Evolutionary conservation across 306 rosid genomes (phyloP), one percentile per base, ranked within the genome.

Genomic region (Rubus parviflorus): DNA sequence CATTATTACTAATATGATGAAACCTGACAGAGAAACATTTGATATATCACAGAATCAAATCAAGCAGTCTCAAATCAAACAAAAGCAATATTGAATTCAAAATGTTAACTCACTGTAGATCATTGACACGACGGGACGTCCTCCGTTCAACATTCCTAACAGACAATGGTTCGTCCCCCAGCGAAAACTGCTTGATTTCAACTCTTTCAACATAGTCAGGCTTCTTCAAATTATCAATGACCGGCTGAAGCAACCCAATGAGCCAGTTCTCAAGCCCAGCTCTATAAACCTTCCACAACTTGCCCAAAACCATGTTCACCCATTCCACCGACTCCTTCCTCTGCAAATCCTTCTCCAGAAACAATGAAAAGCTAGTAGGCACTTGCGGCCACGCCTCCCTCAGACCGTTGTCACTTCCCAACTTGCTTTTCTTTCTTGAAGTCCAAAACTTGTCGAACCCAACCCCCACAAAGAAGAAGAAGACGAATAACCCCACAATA

Each of bases 271-370:
- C 99, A 56, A 96, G 40, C 51, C 89, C 98, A 65, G 83, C 88
- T 84, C 96, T 85, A 73, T 96, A 96, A 35, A 89, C 99, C 83
- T 96, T 96, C 99, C 99, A 96, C 38, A 96, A 75, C 88, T 96
- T 96, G 22, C 92, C 99, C 72, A 96, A 43, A 73, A 96, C 99
- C 99, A 96, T 96, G 73, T 96, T 96, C 78, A 96, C 99, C 99
- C 99, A 96, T 69, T 96, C 99, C 74, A 92, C 99, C 4, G 98
- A 92, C 73, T 96, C 99, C 74, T 96, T 96, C 76, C 99, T 87
- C 88, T 89, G 99, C 85, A 96, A 89, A 84, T 92, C 99, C 91
- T 92, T 89, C 68, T 96, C 99, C 81, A 96, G 73, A 75, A 96
- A 87, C 85, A 89, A 79, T 0, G 98, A 92, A 61, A 96, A 96